Conservation (phyloP, 257 asterid genomes). For the Solanum lycopersicoides region DNA sequence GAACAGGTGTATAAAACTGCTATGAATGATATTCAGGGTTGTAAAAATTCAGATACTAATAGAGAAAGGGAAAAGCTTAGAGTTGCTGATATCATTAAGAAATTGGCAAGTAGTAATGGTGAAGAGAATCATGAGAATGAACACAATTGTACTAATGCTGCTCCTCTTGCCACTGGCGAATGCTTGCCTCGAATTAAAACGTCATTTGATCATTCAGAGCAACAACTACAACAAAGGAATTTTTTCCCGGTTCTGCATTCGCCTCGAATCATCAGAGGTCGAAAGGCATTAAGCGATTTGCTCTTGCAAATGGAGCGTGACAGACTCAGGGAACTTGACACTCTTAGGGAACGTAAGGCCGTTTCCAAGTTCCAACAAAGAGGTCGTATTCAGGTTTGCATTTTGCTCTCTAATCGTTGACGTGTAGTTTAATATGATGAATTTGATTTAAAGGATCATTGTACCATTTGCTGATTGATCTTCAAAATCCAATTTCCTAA, state of each 20-base stretch:
- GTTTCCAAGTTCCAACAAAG: slow-evolving; percentile 9
- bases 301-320: slow-evolving; percentile 9
- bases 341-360: neutral
- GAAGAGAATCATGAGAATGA: neutral
- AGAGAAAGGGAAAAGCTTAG: neutral
- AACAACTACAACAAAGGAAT: neutral
- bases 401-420: neutral
- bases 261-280: slow-evolving; percentile 3
- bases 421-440: neutral
- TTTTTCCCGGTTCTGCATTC: neutral
- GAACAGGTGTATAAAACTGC: neutral
- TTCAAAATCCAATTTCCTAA: neutral
- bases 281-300: slow-evolving; percentile 4
- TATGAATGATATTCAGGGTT: neutral
- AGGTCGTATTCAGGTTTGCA: slow-evolving; percentile 8
- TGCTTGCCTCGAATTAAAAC: neutral
- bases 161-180: neutral
- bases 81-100: slow-evolving; percentile 7
- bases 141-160: neutral
- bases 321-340: slow-evolving; percentile 1
- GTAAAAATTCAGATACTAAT: neutral
- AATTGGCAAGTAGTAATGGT: neutral
- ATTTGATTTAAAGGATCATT: neutral
- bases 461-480: neutral
- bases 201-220: neutral